Conservation (phyloP, 768 basidiomycete species). For the Piloderma croceum region DNA sequence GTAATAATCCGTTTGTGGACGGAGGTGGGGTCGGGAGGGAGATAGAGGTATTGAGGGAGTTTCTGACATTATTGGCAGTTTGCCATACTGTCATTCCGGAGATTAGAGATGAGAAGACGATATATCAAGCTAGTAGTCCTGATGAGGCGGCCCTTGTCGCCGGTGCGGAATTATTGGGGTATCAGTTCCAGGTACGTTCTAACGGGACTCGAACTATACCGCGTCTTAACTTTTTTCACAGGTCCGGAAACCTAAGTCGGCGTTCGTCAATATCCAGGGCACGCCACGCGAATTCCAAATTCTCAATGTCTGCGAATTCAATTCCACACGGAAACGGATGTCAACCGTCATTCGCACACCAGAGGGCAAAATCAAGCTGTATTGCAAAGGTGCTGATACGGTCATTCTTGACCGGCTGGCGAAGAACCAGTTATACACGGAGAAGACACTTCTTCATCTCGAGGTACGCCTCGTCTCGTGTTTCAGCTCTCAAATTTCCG, state of each 20-base stretch:
- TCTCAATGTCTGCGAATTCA: constrained; percentile 98
- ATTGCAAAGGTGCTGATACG: constrained; percentile 96
- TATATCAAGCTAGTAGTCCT: constrained; percentile 94
- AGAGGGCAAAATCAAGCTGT: constrained; percentile 89
- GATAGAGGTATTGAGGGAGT: constrained; percentile 57
- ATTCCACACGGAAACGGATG: constrained; percentile 96
- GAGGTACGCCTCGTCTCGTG: constrained; percentile 50
- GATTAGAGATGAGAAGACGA: constrained; percentile 78
- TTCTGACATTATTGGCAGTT: constrained; percentile 81
- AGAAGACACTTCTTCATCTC: constrained; percentile 82
- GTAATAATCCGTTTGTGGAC: constrained; percentile 58
- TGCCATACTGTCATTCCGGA: constrained; percentile 99
- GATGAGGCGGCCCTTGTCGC: constrained; percentile 95
- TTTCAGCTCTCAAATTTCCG: neutral
- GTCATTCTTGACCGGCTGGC: constrained; percentile 93
- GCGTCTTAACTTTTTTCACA: constrained; percentile 24
- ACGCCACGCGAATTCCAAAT: constrained; percentile 77
- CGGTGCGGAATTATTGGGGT: constrained; percentile 88
- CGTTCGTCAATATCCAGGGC: constrained; percentile 80
- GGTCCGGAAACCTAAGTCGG: constrained; percentile 95
- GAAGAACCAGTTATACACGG: constrained; percentile 77
- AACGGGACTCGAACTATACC: neutral
- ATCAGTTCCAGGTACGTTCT: constrained; percentile 82
- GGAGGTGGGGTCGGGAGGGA: constrained; percentile 35
- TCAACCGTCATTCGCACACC: constrained; percentile 87